Base-by-base conservation (phyloP, 2,329 filamentous ascomycete species). In the Clonostachys rhizophaga region DNA sequence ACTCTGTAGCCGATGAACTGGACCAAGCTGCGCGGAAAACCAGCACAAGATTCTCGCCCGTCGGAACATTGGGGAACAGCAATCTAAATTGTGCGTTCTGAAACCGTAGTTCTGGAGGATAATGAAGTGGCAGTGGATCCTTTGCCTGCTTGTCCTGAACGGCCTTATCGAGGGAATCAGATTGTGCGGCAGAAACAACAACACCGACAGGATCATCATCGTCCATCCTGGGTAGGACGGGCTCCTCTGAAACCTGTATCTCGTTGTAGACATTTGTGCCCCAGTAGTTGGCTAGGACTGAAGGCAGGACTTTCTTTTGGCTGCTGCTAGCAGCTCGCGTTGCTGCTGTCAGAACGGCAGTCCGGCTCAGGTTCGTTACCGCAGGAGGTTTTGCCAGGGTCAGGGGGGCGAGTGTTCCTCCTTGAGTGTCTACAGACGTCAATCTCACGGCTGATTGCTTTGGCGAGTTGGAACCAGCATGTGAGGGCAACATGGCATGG, bases 81-180 rank as follows among this genome's bases (percentile, higher is more conserved):
- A 96, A 83, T 8, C 91, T 80, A 63, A 99, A 99, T 61, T 97
- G 94, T 3, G 91, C 87, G 59, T 96, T 90, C 62, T 99, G 95
- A 5, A 87, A 85, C 57, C 79, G 86, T 13, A 96, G 72, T 52
- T 92, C 88, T 2, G 84, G 67, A 1, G 94, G 94, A 63, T 99
- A 99, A 55, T 86, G 81, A 54, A 67, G 72, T 20, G 79, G 91
- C 65, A 87, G 92, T 48, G 71, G 78, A 59, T 83, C 81, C 49
- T 60, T 67, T 35, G 60, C 46, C 12, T 61, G 56, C 30, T 66
- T 68, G 34, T 56, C 54, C 49, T 66, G 55, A 36, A 52, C 54
- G 17, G 56, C 53, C 17, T 58, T 58, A 12, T 60, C 60, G 12
- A 67, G 58, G 2, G 57, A 54, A 14, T 58, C 57, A 34, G 57